phyloP scores from a whole-genome alignment of 1,284 basidiomycete genomes.

The Earliella scabrosa region DNA sequence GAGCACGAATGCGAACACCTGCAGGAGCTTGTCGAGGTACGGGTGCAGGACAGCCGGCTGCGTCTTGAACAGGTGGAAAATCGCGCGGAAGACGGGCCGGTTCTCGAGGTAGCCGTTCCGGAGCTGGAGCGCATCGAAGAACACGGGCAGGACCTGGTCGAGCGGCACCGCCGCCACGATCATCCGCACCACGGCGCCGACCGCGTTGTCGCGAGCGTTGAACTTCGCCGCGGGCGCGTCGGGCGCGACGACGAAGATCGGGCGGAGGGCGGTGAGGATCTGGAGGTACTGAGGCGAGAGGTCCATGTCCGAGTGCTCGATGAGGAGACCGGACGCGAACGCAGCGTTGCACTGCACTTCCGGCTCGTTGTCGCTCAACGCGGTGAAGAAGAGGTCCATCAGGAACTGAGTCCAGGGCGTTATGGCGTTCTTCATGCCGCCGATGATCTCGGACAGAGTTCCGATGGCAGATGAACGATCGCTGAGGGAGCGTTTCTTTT shows the following conservation, averaged over 20 bases:
- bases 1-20: slow-evolving; percentile 86
- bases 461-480: slow-evolving; percentile 96
- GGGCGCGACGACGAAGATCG: slow-evolving; percentile 77
- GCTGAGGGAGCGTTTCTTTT: slow-evolving; percentile 84
- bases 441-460: slow-evolving; percentile 94
- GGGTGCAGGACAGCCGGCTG: slow-evolving; percentile 75
- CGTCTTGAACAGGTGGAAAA: slow-evolving; percentile 87
- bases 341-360: slow-evolving; percentile 97
- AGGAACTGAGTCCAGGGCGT: slow-evolving; percentile 87
- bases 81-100: slow-evolving; percentile 85
- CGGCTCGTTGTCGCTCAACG: slow-evolving; percentile 83
- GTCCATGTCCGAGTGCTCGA: slow-evolving; percentile 88
- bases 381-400: slow-evolving; percentile 83
- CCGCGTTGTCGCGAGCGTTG: slow-evolving; percentile 95
- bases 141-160: slow-evolving; percentile 87
- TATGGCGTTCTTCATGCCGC: slow-evolving; percentile 87
- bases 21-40: slow-evolving; percentile 83
- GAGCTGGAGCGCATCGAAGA: slow-evolving; percentile 85
- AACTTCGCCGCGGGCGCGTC: slow-evolving; percentile 66
- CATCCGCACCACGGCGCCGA: slow-evolving; percentile 90
- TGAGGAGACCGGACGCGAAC: slow-evolving; percentile 91
- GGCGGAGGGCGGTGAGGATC: slow-evolving; percentile 82
- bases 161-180: slow-evolving; percentile 86
- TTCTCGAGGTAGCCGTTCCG: slow-evolving; percentile 92
- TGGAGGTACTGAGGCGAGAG: slow-evolving; percentile 83